Base-by-base conservation (phyloP, 2,329 filamentous ascomycete species). In the Colletotrichum somersetense region DNA sequence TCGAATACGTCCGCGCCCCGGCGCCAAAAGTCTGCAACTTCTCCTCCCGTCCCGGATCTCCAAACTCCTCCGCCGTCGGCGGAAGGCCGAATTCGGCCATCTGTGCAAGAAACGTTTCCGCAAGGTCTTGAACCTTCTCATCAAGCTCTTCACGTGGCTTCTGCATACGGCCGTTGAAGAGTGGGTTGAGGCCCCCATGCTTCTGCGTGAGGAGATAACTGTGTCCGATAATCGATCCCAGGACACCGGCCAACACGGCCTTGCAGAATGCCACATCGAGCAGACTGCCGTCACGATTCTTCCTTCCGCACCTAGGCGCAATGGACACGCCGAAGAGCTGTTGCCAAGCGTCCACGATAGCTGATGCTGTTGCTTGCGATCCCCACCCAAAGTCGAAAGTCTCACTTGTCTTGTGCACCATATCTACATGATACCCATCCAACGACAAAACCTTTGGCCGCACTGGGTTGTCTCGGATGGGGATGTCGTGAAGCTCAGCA, bases 241-340 rank as follows among this genome's bases (percentile, higher is more conserved):
- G 44, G 16, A 55, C 66, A 26, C 55, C 50, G 26, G 64, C 63
- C 66, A 72, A 20, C 1, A 74, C 20, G 20, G 68, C 72, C 42
- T 72, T 68, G 62, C 72, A 74, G 16, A 72, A 74, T 16, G 68
- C 67, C 18, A 72, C 50, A 18, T 72, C 67, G 16, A 72, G 64
- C 16, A 63, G 57, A 38, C 66, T 50, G 26, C 72, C 68, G 33
- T 72, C 64, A 5, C 61, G 67, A 52, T 74, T 74, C 11, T 42
- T 12, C 20, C 23, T 16, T 3, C 69, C 44, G 38, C 50, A 16
- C 30, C 69, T 56, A 14, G 69, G 65, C 1, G 46, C 44, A 26
- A 72, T 38, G 38, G 66, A 44, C 42, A 33, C 8, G 4, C 16
- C 58, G 20, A 57, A 72, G 18, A 69, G 69, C 7, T 62, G 30